Base-by-base conservation (phyloP, 2,329 filamentous ascomycete genomes). In the Hymenoscyphus fructigenus region DNA sequence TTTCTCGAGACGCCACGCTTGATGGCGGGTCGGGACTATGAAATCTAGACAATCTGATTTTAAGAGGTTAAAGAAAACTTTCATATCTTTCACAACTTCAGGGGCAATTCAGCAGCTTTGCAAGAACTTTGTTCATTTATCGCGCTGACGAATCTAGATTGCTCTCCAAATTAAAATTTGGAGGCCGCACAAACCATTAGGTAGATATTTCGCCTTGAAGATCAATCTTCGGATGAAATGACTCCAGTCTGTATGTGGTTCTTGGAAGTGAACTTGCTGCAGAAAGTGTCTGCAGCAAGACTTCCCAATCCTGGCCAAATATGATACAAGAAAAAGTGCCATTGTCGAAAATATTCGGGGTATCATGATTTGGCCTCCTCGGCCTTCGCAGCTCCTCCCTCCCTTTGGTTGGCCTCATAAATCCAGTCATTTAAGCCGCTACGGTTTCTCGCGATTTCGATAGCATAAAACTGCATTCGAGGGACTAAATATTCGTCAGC, bases 371-470 rank as follows among this genome's bases (percentile, higher is more conserved):
- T 29, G 20, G 20, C 41, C 14, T 57, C 55, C 26, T 50, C 12
- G 1, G 50, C 10, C 26, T 26, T 56, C 12, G 29, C 55, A 38
- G 34, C 26, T 55, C 38, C 36, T 44, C 32, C 20, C 57, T 85
- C 81, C 63, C 84, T 83, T 73, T 94, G 88, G 1, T 89, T 86
- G 77, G 91, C 85, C 80, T 98, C 93, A 78, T 94, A 95, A 68
- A 99, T 88, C 95, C 95, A 99, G 79, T 99, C 95, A 75, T 99
- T 99, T 65, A 98, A 80, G 32, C 94, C 94, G 62, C 86, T 85
- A 66, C 89, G 89, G 80, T 99, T 99, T 72, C 88, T 88, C 60
- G 85, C 83, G 70, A 89, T 91, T 76, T 92, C 90, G 67, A 93
- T 81, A 38, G 91, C 91, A 74, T 93, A 93, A 77, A 93, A 93